Conservation (phyloP, 2,329 filamentous ascomycete species). For the Aspergillus thermomutatus region DNA sequence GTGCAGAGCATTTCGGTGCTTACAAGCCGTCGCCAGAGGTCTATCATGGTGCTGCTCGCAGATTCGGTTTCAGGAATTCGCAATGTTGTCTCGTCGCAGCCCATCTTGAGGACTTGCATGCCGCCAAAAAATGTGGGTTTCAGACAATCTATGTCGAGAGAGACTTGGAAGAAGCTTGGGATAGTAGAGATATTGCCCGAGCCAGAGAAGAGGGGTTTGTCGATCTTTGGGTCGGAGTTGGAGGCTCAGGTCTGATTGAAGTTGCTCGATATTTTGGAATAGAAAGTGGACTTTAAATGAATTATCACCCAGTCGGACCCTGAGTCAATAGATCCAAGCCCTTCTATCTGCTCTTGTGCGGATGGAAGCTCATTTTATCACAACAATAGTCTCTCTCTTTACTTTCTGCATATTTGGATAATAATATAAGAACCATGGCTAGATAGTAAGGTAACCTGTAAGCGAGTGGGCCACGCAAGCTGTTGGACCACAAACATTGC, state of each 20-base stretch:
- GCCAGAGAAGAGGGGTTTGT: slow-evolving; percentile 57
- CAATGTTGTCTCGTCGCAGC: slow-evolving; percentile 74
- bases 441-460: too few relatives aligned
- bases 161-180: slow-evolving; percentile 61
- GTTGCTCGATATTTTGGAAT: slow-evolving; percentile 16
- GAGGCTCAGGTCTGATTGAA: slow-evolving; percentile 15
- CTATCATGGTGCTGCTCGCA: slow-evolving; percentile 63
- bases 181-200: slow-evolving; percentile 47
- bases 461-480: too few relatives aligned
- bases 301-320: too few relatives aligned
- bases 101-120: slow-evolving; percentile 65
- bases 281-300: neutral
- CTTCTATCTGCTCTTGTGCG: too few relatives aligned
- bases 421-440: too few relatives aligned
- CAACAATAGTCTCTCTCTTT: too few relatives aligned
- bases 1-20: slow-evolving; percentile 64
- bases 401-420: too few relatives aligned
- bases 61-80: slow-evolving; percentile 52
- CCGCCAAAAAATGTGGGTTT: slow-evolving; percentile 60
- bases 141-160: slow-evolving; percentile 71
- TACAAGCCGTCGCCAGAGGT: slow-evolving; percentile 68
- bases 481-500: too few relatives aligned
- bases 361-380: too few relatives aligned
- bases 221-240: slow-evolving; percentile 55
- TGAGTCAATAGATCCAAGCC: too few relatives aligned